Percentiles rank a stretch among this genome's conserved stretches.
Evolutionary conservation across 2,329 filamentous ascomycete genomes (phyloP).

Genomic region (Colletotrichum musae): DNA sequence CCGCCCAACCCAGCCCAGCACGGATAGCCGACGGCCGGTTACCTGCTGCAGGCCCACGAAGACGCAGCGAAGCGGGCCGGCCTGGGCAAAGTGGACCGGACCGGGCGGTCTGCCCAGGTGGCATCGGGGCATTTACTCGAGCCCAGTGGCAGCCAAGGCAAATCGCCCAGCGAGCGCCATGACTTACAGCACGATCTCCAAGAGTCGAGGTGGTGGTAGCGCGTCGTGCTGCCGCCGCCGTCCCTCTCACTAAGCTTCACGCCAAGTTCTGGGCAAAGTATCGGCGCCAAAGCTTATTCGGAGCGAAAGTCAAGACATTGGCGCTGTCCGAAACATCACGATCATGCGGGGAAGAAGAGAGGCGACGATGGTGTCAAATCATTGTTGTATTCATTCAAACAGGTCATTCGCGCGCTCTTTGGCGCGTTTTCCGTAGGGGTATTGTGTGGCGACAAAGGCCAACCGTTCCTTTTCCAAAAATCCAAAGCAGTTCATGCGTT

Average conservation of each 20-base stretch:
- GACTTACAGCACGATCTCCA: not conserved
- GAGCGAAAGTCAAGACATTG: not conserved
- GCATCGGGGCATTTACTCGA: not conserved
- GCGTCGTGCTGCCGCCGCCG: not conserved
- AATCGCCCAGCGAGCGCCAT: not conserved
- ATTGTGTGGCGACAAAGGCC: conserved; percentile 12
- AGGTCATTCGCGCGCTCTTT: conserved; percentile 13
- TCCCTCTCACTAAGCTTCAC: conserved; percentile 28
- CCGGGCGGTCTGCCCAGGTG: not conserved
- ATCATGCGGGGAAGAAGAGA: not conserved
- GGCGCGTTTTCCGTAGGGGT: conserved; percentile 10
- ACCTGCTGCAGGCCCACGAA: not conserved
- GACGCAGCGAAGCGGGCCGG: not conserved
- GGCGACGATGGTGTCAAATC: conserved; percentile 19
- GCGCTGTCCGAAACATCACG: not conserved
- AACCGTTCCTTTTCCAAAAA: not conserved
- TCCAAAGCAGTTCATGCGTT: not conserved
- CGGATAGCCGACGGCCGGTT: conserved; percentile 26
- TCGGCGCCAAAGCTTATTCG: conserved; percentile 32
- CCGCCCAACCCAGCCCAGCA: not conserved
- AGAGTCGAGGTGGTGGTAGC: not conserved
- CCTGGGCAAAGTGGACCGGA: conserved; percentile 19
- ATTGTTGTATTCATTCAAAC: conserved; percentile 21
- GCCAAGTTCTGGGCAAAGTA: conserved; percentile 30
- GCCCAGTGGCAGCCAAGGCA: too few species aligned